These are phyloP conservation scores for Russula brevipes DNA, from an alignment of 768 basidiomycete genomes.

Conservation along the genomic window DNA sequence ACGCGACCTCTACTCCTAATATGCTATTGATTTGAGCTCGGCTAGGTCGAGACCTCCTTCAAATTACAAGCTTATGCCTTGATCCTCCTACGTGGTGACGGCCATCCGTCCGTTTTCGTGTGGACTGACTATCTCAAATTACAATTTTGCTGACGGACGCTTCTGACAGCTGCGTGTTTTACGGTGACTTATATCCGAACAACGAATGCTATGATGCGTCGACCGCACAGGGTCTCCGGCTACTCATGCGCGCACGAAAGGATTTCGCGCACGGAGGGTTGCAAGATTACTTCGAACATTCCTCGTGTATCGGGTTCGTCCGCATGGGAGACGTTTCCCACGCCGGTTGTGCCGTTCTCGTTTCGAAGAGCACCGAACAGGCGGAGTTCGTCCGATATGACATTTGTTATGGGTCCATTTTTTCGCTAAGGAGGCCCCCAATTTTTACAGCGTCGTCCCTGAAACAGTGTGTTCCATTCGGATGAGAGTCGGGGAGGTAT, in stretches of 20 bases:
- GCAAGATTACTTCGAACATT: slow-evolving; percentile 53
- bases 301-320: slow-evolving; percentile 72
- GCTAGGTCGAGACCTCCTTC: slow-evolving; percentile 62
- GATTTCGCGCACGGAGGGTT: slow-evolving; percentile 60
- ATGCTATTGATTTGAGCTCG: neutral
- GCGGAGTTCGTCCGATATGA: slow-evolving; percentile 15
- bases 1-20: slow-evolving; percentile 25
- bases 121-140: too few species aligned
- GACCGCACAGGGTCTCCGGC: slow-evolving; percentile 46
- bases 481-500: slow-evolving; percentile 63
- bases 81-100: slow-evolving; percentile 62
- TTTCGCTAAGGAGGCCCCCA: neutral
- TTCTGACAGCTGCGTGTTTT: slow-evolving; percentile 69
- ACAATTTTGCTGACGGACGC: neutral
- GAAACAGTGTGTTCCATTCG: slow-evolving; percentile 42
- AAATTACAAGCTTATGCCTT: slow-evolving; percentile 80
- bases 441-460: neutral
- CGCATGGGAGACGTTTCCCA: slow-evolving; percentile 53
- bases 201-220: slow-evolving; percentile 55
- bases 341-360: slow-evolving; percentile 62
- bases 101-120: slow-evolving; percentile 59
- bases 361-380: slow-evolving; percentile 48
- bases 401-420: too few species aligned
- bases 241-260: slow-evolving; percentile 58
- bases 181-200: slow-evolving; percentile 76